Conservation (phyloP, 2,329 filamentous ascomycete genomes). For the Coniochaeta pulveracea region DNA sequence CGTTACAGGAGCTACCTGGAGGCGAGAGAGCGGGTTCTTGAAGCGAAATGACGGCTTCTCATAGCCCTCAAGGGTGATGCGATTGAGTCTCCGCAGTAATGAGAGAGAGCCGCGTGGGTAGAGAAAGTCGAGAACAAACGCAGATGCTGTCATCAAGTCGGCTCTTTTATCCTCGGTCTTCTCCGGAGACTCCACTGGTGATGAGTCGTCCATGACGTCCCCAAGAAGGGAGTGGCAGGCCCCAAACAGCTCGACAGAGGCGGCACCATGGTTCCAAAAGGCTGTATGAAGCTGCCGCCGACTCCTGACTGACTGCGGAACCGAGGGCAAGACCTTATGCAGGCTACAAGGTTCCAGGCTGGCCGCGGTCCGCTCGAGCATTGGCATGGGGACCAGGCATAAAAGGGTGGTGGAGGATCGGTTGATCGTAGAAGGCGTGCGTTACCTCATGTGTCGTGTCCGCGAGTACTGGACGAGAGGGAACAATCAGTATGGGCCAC, state of each 20-base stretch:
- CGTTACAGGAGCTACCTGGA: slow-evolving; percentile 1
- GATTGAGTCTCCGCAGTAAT: slow-evolving; percentile 25
- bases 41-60: slow-evolving; percentile 5
- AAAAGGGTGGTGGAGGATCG: neutral
- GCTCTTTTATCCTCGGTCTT: slow-evolving; percentile 10
- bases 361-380: slow-evolving; percentile 48
- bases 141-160: slow-evolving; percentile 28
- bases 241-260: slow-evolving; percentile 33
- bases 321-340: slow-evolving; percentile 35
- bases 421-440: neutral
- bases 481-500: too few species aligned
- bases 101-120: slow-evolving; percentile 35
- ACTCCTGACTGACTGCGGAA: slow-evolving; percentile 23
- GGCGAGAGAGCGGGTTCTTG: neutral
- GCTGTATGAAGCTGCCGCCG: slow-evolving; percentile 32
- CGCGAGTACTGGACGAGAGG: neutral
- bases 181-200: slow-evolving; percentile 14
- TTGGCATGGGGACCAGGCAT: slow-evolving; percentile 20
- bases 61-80: slow-evolving; percentile 9
- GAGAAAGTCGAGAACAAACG: slow-evolving; percentile 43
- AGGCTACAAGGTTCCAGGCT: slow-evolving; percentile 44
- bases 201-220: slow-evolving; percentile 14
- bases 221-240: slow-evolving; percentile 28
- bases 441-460: slow-evolving; percentile 3
- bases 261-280: slow-evolving; percentile 45